Base-by-base conservation (phyloP, 2,329 filamentous ascomycete species). In the Aureobasidium leucospermi region DNA sequence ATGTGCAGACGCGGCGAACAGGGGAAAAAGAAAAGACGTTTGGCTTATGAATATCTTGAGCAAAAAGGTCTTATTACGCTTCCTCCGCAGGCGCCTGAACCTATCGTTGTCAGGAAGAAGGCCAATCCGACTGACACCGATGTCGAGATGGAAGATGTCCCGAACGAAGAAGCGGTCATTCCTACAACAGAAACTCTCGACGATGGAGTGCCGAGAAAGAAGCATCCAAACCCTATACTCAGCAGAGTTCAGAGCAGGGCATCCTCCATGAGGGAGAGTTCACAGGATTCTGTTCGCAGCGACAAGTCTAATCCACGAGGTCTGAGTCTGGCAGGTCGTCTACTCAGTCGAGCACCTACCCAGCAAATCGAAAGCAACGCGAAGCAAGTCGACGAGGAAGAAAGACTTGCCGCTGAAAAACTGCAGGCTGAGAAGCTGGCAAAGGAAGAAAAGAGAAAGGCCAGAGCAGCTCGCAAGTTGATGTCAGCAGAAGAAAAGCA, bases 1-100 rank as follows among this genome's bases (percentile, higher is more conserved):
- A 64, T 65, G 63, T 61, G 45, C 4, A 11, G 43, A 19, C 45
- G 47, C 32, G 65, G 66, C 5, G 36, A 43, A 28, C 47, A 9
- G 4, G 62, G 45, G 1, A 62, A 55, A n/a, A 61, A 60, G 48
- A 58, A 47, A 29, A 63, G 64, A 41, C 42, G 59, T 16, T 11
- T 48, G n/a, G 52, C 43, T 9, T 60, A 60, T 23, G 31, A 60
- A 4, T 15, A 53, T 13, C 47, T 53, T 11, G 45, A 55, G 19
- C 19, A 34, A 29, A 15, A 39, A 32, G 58, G 58, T n/a, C 52
- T 47, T 10, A 13, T 59, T n/a, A 32, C 13, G 3, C 10, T 48
- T 8, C 32, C 32, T 31, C 42, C 28, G 7, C 34, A 39, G 15
- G 16, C 39, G 38, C 23, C 32, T 11, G 34, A 41, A 32, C 13